phyloP scores from a whole-genome alignment of 2,329 filamentous ascomycete genomes.

The Juglanconis oblonga region DNA sequence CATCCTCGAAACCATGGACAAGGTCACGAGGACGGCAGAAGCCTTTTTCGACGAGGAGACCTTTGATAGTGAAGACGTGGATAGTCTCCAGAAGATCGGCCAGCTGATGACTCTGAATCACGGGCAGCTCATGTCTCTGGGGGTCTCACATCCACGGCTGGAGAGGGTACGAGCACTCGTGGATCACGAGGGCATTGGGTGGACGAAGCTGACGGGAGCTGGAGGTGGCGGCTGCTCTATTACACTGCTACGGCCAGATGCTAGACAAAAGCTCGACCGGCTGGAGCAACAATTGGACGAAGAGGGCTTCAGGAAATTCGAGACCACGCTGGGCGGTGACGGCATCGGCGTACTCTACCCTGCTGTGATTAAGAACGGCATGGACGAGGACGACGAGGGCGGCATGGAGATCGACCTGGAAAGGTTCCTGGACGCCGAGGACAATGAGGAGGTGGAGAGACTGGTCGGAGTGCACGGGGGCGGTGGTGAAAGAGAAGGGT shows the following conservation, averaged over 20 bases:
- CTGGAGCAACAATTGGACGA: constrained; percentile 64
- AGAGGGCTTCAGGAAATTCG: constrained; percentile 80
- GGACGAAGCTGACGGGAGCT: constrained; percentile 95
- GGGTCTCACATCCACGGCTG: constrained; percentile 89
- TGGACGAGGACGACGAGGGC: constrained; percentile 72
- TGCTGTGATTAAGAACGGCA: constrained; percentile 81
- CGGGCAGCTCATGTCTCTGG: constrained; percentile 83
- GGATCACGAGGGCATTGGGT: constrained; percentile 85
- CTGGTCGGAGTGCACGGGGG: constrained; percentile 77
- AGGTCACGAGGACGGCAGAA: constrained; percentile 57
- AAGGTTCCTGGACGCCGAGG: constrained; percentile 75
- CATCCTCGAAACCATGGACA: constrained; percentile 83
- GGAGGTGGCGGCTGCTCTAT: constrained; percentile 96
- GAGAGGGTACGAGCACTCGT: constrained; percentile 90
- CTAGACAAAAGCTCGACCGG: constrained; percentile 52
- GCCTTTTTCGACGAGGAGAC: constrained; percentile 55
- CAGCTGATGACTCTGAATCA: constrained; percentile 93
- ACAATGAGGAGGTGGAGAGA: constrained; percentile 79
- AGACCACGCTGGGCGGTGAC: constrained; percentile 87
- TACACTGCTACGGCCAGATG: constrained; percentile 73
- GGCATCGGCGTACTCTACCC: constrained; percentile 94
- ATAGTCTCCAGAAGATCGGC: constrained; percentile 70
- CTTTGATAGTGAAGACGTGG: constrained; percentile 64
- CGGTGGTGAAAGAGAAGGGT: constrained; percentile 69
- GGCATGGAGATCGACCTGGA: constrained; percentile 93